Base-by-base conservation (phyloP, 2,329 filamentous ascomycete genomes). In the Hymenoscyphus salicellus region DNA sequence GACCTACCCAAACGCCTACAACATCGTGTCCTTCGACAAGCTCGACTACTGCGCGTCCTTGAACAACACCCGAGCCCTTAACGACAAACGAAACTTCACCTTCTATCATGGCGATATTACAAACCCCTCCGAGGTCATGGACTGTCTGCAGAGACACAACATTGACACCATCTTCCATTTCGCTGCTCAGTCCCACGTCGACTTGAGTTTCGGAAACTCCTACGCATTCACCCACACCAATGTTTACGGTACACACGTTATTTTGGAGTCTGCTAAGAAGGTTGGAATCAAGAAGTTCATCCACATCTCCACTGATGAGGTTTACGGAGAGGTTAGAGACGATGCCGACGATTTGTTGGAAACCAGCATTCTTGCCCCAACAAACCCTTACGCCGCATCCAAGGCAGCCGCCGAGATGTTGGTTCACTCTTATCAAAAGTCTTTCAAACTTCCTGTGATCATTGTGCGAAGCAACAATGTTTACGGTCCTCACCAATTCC, bases 161-260 rank as follows among this genome's bases (percentile, higher is more conserved):
- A 89, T 94, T 71, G 91, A 94, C 75, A 92, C 90, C 61, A 83
- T 95, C 66, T 87, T 94, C 76, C 91, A 94, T 77, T 93, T 95
- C 72, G 91, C 91, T 2, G 91, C 91, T n/a, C 89, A 93, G 78
- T 92, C 89, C 7, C 91, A 94, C 74, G 91, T 95, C 60, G 90
- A 94, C 72, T 78, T 92, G 71, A 92, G 89, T 74, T 95, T 95
- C 72, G 89, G 89, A 60, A 92, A 94, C 78, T 92, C 90, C 10
- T 92, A 92, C 75, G 84, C 86, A 61, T 94, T 94, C 77, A 93
- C 90, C 0, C 87, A 88, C 71, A 93, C 88, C 64, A 95, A 94
- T 71, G 91, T 93, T 16, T 89, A 91, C 69, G 91, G 91, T 55
- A 94, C 91, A n/a, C 90, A 94, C 75, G 89, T 92, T 43, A 82